Base-by-base conservation (phyloP, 768 basidiomycete genomes). In the Cystofilobasidium bisporidii region DNA sequence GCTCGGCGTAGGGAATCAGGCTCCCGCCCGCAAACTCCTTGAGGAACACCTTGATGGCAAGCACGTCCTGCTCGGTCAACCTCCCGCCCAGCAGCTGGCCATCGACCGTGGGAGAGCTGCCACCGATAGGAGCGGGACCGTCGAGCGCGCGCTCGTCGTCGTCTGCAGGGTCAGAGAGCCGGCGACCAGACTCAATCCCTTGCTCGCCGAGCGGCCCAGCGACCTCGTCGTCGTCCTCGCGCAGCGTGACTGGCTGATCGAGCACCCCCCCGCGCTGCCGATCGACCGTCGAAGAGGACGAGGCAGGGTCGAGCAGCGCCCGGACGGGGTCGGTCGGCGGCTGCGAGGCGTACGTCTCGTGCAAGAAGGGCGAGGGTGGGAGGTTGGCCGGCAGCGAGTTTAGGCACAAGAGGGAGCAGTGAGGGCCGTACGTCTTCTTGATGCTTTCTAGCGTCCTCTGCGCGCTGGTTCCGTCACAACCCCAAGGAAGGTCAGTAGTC, bases 1-100 rank as follows among this genome's bases (percentile, higher is more conserved):
- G 89, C 78, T 98, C 94, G 90, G 98, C 93, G 89, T 89, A 97
- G 0, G 93, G 93, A 3, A 97, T 76, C 55, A 98, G 77, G 74
- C 88, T 92, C 85, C 88, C 90, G 15, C 86, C 85, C 4, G 90
- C 81, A 72, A 97, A 87, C 76, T 96, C 93, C 55, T 91, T 83
- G 14, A 89, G 82, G 72, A 97, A 91, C 63, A 84, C 83, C 0
- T 85, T 85, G 9, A 85, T 83, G 71, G 84, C 82, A 63, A 86
- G 82, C 18, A 90, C 87, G 77, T 94, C 91, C 57, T 79, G 77
- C 72, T 90, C 85, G 12, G 79, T 80, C 79, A 92, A 79, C 38
- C 68, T 33, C 2, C 68, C 63, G 8, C 68, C 68, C 1, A 69
- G 12, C 38, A 48, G 32, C 8, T 20, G n/a, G 20, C 45, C 40